Evolutionary conservation across 345 rosid genomes (phyloP).

Genomic region (Eutrema heterophyllum): DNA sequence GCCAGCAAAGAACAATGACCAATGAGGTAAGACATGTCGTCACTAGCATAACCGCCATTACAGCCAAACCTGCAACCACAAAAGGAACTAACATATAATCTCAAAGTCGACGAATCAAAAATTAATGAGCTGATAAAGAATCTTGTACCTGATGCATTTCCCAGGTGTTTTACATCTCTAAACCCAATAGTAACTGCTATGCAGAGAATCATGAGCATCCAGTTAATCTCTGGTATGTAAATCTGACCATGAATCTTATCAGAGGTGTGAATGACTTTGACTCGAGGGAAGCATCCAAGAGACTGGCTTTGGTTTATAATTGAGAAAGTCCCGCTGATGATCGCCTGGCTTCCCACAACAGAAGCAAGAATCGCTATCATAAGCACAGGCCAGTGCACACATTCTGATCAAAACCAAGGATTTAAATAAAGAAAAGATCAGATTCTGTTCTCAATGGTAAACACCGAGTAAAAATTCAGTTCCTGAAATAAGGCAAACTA

Average conservation of each 20-base stretch:
- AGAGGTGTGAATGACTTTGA: constrained; percentile 95
- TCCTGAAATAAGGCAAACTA: constrained; percentile 4
- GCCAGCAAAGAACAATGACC: constrained; percentile 92
- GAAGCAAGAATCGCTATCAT: constrained; percentile 89
- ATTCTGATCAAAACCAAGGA: constrained; percentile 41
- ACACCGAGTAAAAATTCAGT: background rate
- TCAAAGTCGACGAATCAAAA: background rate
- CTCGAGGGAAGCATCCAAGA: constrained; percentile 96
- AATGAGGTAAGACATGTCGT: constrained; percentile 93
- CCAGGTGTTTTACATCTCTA: constrained; percentile 91
- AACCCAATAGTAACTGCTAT: constrained; percentile 96
- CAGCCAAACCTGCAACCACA: constrained; percentile 74
- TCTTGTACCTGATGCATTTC: constrained; percentile 86
- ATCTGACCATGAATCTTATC: constrained; percentile 98
- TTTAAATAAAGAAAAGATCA: background rate
- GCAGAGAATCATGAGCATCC: constrained; percentile 98
- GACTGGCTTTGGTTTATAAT: constrained; percentile 99
- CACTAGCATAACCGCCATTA: constrained; percentile 98
- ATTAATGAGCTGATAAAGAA: background rate
- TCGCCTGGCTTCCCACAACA: constrained; percentile 99
- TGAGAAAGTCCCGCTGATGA: constrained; percentile 97
- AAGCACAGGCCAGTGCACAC: constrained; percentile 83
- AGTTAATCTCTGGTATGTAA: constrained; percentile 95
- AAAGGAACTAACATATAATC: background rate
- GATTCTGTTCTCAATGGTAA: background rate